These are phyloP conservation scores for Stellera chamaejasme DNA, from an alignment of 345 rosid genomes.

Conservation along the genomic window DNA sequence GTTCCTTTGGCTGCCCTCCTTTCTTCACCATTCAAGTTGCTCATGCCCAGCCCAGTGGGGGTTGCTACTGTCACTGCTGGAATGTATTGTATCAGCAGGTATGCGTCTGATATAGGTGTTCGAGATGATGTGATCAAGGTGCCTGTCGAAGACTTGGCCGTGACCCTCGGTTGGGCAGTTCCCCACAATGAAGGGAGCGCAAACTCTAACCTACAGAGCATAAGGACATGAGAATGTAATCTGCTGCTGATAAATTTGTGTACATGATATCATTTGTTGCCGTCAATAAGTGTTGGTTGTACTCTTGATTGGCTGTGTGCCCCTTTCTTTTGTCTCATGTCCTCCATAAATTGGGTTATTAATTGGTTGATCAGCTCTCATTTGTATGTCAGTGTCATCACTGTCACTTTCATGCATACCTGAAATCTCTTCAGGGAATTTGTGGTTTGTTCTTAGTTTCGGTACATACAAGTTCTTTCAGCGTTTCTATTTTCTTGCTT, in stretches of 20 bases:
- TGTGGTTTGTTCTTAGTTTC: too few relatives aligned
- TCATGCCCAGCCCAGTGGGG: slow-evolving; percentile 91
- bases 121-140: slow-evolving; percentile 86
- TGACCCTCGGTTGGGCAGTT: slow-evolving; percentile 45
- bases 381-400: too few relatives aligned
- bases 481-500: too few relatives aligned
- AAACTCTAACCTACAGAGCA: slow-evolving; percentile 15
- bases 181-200: slow-evolving; percentile 26
- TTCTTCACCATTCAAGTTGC: slow-evolving; percentile 69
- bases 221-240: slow-evolving; percentile 18
- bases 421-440: too few relatives aligned
- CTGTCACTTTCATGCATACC: too few relatives aligned
- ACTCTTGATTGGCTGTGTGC: slow-evolving; percentile 5
- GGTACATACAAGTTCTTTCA: too few relatives aligned
- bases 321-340: neutral
- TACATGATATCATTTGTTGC: slow-evolving; percentile 4
- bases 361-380: too few relatives aligned
- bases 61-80: slow-evolving; percentile 91
- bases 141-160: slow-evolving; percentile 74
- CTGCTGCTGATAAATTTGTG: slow-evolving; percentile 4
- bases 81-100: slow-evolving; percentile 92
- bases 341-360: too few relatives aligned
- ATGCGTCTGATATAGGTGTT: slow-evolving; percentile 86
- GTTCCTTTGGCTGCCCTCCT: slow-evolving; percentile 91
- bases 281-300: slow-evolving; percentile 14